A percentile compares a stretch with the other conserved stretches of the same genome.
Conservation (phyloP, 768 basidiomycete species). For the Brasilioporus rufonigricans region DNA sequence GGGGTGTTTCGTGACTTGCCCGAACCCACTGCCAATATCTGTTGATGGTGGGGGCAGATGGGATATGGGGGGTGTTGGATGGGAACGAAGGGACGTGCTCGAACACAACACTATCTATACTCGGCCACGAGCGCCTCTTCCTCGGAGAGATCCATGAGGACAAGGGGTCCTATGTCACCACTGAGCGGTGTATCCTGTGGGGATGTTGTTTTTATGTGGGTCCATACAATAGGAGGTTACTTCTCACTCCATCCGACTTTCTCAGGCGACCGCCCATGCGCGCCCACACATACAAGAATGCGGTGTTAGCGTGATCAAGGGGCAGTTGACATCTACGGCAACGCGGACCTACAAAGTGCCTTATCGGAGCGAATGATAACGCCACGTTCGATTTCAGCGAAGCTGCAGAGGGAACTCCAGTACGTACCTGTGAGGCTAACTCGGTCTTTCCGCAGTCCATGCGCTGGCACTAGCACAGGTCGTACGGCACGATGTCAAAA, state of each 20-base stretch:
- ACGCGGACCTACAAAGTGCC: conserved; percentile 17
- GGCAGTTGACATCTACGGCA: conserved; percentile 17
- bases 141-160: conserved; percentile 15
- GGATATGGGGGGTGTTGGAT: not conserved
- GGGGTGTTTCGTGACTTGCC: not conserved
- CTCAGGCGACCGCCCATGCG: conserved; percentile 1
- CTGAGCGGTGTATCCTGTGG: conserved; percentile 4
- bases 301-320: not conserved
- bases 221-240: not conserved
- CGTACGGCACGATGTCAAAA: conserved; percentile 15
- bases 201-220: too few species aligned
- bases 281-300: too few species aligned
- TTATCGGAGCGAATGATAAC: conserved; percentile 7
- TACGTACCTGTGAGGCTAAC: not conserved
- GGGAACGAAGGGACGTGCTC: too few species aligned
- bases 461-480: not conserved
- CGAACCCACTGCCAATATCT: conserved; percentile 15
- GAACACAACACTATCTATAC: conserved; percentile 19
- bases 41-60: not conserved
- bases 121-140: conserved; percentile 14
- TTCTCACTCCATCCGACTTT: not conserved
- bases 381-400: conserved; percentile 6
- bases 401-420: not conserved
- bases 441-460: not conserved
- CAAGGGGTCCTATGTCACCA: not conserved